These are phyloP conservation scores for Kluyveromyces sp. DNA, from an alignment of 1,139 yeast genomes.

Conservation along the genomic window DNA sequence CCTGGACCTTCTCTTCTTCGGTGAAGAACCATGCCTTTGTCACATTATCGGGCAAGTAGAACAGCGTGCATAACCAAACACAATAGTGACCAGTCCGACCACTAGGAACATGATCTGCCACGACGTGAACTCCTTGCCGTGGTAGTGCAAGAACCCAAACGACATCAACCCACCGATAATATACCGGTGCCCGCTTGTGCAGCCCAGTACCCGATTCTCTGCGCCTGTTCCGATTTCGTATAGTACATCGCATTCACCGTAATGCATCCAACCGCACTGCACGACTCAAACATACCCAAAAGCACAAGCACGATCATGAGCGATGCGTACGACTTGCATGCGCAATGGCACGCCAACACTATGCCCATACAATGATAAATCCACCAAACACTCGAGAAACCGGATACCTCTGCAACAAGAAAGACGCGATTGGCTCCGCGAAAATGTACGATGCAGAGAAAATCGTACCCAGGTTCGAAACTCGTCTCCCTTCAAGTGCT, in stretches of 20 bases:
- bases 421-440: conserved; percentile 49
- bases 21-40: conserved; percentile 46
- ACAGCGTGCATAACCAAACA: conserved; percentile 42
- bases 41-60: conserved; percentile 47
- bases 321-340: conserved; percentile 42
- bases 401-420: conserved; percentile 45
- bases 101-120: conserved; percentile 47
- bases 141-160: conserved; percentile 38
- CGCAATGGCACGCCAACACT: conserved; percentile 43
- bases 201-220: conserved; percentile 44
- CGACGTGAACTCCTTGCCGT: conserved; percentile 30
- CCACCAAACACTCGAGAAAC: conserved; percentile 44
- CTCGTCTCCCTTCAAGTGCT: conserved; percentile 34
- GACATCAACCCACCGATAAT: conserved; percentile 50
- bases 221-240: conserved; percentile 43
- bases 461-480: conserved; percentile 54
- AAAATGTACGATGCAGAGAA: conserved; percentile 46
- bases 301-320: conserved; percentile 43
- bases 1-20: conserved; percentile 43
- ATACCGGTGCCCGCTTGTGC: conserved; percentile 40
- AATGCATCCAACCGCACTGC: conserved; percentile 53
- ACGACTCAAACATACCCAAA: conserved; percentile 50
- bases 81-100: conserved; percentile 42
- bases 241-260: conserved; percentile 51
- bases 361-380: conserved; percentile 43